phyloP scores from a whole-genome alignment of 2,329 filamentous ascomycete species.

The Cordyceps cicadae region DNA sequence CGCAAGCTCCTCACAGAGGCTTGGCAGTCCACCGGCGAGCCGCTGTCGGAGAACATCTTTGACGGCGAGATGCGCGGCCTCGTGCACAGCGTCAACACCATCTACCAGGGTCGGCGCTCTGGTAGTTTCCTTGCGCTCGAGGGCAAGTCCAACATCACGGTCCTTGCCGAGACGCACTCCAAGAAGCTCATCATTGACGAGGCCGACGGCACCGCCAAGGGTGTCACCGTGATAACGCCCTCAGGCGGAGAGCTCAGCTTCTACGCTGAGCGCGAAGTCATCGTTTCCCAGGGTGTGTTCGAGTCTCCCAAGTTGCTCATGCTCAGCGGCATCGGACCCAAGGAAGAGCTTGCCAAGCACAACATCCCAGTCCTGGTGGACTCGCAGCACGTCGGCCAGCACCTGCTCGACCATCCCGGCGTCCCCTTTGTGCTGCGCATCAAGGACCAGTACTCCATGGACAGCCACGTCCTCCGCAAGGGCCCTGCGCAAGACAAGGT shows the following conservation, averaged over 20 bases:
- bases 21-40: slow-evolving; percentile 45
- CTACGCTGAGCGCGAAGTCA: slow-evolving; percentile 40
- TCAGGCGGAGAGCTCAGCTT: slow-evolving; percentile 23
- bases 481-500: slow-evolving; percentile 27
- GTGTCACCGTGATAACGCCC: slow-evolving; percentile 6
- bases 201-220: slow-evolving; percentile 20
- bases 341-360: slow-evolving; percentile 41
- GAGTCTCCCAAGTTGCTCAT: slow-evolving; percentile 59
- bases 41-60: slow-evolving; percentile 46
- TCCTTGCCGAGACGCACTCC: slow-evolving; percentile 38
- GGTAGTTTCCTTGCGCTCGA: slow-evolving; percentile 42
- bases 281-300: slow-evolving; percentile 45
- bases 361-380: slow-evolving; percentile 47
- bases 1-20: slow-evolving; percentile 40
- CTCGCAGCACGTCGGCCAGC: slow-evolving; percentile 54
- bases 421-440: slow-evolving; percentile 31
- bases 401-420: slow-evolving; percentile 53
- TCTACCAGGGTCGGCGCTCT: slow-evolving; percentile 49
- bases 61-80: slow-evolving; percentile 47
- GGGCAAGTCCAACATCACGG: slow-evolving; percentile 46
- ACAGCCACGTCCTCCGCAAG: slow-evolving; percentile 32
- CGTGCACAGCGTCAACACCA: slow-evolving; percentile 43
- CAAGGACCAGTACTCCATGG: slow-evolving; percentile 25
- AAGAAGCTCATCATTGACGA: slow-evolving; percentile 46
- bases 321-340: slow-evolving; percentile 54